Percentiles rank a stretch among this genome's conserved stretches.
Conservation (phyloP, 2,329 filamentous ascomycete species). For the Fusarium incarnatum region DNA sequence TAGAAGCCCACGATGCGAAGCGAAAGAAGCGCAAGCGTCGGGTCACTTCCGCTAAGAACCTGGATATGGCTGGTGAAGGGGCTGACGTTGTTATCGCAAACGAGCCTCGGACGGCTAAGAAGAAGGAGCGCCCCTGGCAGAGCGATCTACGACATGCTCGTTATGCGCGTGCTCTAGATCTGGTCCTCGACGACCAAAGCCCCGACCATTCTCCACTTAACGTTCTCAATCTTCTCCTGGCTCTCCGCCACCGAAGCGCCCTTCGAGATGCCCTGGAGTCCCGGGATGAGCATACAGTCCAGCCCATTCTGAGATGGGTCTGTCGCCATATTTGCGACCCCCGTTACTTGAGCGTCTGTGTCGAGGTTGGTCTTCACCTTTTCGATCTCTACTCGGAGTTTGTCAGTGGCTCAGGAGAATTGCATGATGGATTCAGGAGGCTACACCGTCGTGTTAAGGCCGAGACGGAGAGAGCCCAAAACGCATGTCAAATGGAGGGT, state of each 20-base stretch:
- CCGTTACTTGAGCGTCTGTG: conserved; percentile 81
- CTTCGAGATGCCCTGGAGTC: conserved; percentile 82
- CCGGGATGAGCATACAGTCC: conserved; percentile 82
- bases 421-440: conserved; percentile 76
- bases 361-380: conserved; percentile 84
- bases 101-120: conserved; percentile 62
- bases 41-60: conserved; percentile 60
- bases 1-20: conserved; percentile 81
- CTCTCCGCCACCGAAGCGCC: conserved; percentile 88
- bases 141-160: conserved; percentile 80
- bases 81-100: conserved; percentile 91
- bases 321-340: conserved; percentile 84
- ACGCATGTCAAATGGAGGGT: conserved; percentile 82
- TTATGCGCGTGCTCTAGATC: conserved; percentile 82
- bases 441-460: conserved; percentile 77
- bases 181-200: conserved; percentile 70
- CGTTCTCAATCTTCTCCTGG: conserved; percentile 81
- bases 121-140: conserved; percentile 82
- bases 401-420: conserved; percentile 76
- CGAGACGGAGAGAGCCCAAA: conserved; percentile 85
- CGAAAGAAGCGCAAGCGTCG: conserved; percentile 75
- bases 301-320: conserved; percentile 87
- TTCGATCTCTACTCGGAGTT: conserved; percentile 90
- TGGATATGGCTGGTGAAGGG: conserved; percentile 85
- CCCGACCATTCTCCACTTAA: conserved; percentile 69